Evolutionary conservation across 495 filamentous ascomycete genomes (phyloP).

Genomic region (Trichoderma virens): DNA sequence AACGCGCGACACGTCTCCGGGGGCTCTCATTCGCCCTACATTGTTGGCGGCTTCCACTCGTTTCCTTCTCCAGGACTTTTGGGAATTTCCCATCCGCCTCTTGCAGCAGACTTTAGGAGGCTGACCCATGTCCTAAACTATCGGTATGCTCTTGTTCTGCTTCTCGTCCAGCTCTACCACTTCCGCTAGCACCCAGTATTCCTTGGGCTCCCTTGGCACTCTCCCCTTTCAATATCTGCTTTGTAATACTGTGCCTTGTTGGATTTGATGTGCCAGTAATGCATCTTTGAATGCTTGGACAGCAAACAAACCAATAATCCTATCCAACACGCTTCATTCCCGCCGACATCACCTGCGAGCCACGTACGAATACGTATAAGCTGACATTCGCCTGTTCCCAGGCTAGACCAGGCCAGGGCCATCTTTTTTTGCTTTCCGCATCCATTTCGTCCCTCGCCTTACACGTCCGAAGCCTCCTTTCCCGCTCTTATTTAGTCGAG

Average conservation of each 20-base stretch:
- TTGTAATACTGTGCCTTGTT: background rate
- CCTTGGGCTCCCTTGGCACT: background rate
- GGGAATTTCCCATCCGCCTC: background rate
- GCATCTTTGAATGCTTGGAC: background rate
- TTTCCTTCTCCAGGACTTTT: background rate
- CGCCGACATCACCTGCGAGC: background rate
- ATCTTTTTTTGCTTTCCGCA: background rate
- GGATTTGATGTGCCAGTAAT: background rate
- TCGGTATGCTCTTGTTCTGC: background rate
- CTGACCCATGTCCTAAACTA: background rate
- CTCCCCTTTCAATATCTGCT: background rate
- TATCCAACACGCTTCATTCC: background rate
- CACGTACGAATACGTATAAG: background rate
- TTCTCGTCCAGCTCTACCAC: background rate
- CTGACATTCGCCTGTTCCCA: background rate
- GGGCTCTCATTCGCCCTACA: background rate
- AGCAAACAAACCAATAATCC: background rate
- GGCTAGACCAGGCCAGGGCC: slow-evolving; percentile 2
- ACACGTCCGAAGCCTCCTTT: background rate
- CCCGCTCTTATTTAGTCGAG: background rate
- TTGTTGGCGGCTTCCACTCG: background rate
- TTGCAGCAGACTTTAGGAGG: slow-evolving; percentile 1
- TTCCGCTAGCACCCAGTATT: background rate
- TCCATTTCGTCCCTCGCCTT: background rate
- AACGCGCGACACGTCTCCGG: slow-evolving; percentile 6